Evolutionary conservation across 1,284 basidiomycete genomes (phyloP), one percentile per base, ranked within the genome.

Genomic region (Melampsora occidentalis): DNA sequence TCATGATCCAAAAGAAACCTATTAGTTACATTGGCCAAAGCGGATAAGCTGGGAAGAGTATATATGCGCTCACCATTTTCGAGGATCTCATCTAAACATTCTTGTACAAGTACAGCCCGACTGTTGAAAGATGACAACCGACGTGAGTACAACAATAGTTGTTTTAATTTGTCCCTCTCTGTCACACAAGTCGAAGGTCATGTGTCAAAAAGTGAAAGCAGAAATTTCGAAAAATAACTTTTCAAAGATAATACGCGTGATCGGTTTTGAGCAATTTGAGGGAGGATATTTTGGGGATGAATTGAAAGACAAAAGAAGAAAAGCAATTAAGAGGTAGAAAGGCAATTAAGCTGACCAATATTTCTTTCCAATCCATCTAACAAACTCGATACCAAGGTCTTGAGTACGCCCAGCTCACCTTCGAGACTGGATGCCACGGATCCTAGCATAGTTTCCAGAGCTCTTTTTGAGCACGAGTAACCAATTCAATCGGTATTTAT

Each of bases 401-500:
- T 88, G 68, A 93, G 91, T 81, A 94, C 94, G 10, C 90, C 90
- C 89, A 96, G 91, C 84, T 97, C 94, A 33, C 92, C 92, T 84
- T 97, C 94, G 22, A 97, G 86, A 1, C 93, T 93, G 79, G 91
- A 91, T 69, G 93, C 85, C 20, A 94, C 92, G 46, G 92, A 94
- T 59, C 94, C 87, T 53, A 97, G 85, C 71, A 95, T 90, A 0
- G 92, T 93, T 81, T 97, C 94, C 53, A 97, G 86, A 0, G 94
- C 94, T 70, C 93, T 93, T 81, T 42, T 42, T 93, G 10, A 42
- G 39, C 10, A 42, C 39, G 10, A 42, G 10, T 10, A 12, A 42
- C 39, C 39, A 42, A 42, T 1, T 42, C 39, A 42, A 42, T 42
- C 6, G 12, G 12, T 42, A 42, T 42, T 42, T 10, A 42, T 42